A percentile compares a stretch with the other conserved stretches of the same genome.
These are phyloP conservation scores for Vachellia pachyceras DNA, from an alignment of 306 rosid species.

Conservation along the genomic window DNA sequence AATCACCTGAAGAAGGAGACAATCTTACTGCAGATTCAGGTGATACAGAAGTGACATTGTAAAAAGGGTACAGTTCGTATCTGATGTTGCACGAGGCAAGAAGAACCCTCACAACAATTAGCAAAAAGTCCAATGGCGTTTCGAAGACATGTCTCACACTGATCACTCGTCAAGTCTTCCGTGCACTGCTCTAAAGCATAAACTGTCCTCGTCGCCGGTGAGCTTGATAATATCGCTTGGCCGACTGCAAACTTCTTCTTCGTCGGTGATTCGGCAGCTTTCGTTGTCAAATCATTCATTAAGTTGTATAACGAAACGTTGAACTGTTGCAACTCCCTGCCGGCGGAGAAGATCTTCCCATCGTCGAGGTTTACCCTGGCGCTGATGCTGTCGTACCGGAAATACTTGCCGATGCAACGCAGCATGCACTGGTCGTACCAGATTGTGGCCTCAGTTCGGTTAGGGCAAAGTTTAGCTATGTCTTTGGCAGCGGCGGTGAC, in stretches of 20 bases:
- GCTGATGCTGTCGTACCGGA: not conserved
- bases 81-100: constrained; percentile 45
- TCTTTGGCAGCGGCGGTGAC: not conserved
- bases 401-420: not conserved
- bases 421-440: constrained; percentile 6
- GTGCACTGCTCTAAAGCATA: constrained; percentile 38
- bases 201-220: constrained; percentile 9
- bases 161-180: not conserved
- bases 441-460: not conserved
- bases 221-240: not conserved
- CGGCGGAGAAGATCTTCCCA: not conserved
- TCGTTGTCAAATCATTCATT: not conserved
- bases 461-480: not conserved
- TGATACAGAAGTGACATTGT: constrained; percentile 5
- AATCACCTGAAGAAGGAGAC: constrained; percentile 30
- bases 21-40: not conserved
- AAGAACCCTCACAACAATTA: constrained; percentile 39
- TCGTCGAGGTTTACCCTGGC: not conserved
- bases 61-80: constrained; percentile 45
- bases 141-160: constrained; percentile 39
- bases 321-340: not conserved
- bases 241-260: constrained; percentile 29
- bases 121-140: constrained; percentile 33
- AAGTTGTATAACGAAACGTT: not conserved
- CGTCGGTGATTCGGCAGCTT: not conserved